Evolutionary conservation across 768 basidiomycete species (phyloP).

Genomic region (Agaricus subrufescens): DNA sequence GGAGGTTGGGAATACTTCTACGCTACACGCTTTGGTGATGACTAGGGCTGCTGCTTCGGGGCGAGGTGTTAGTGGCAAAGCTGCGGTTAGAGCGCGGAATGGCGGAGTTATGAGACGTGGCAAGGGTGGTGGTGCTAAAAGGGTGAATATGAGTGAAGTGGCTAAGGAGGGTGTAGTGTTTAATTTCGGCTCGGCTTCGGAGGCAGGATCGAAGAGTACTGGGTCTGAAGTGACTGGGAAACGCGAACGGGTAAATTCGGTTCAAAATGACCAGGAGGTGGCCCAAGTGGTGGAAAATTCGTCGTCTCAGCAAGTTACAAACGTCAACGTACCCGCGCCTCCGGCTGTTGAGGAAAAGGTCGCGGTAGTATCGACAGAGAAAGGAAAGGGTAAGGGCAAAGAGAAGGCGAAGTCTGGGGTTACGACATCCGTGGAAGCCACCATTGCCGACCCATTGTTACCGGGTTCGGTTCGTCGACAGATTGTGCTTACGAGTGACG

Average conservation of each 20-base stretch:
- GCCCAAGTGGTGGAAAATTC: not conserved
- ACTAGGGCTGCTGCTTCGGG: constrained; percentile 5
- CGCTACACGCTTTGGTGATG: not conserved
- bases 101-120: not conserved
- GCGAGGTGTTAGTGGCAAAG: not conserved
- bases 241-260: not conserved
- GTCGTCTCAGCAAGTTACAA: not conserved
- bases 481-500: constrained; percentile 3
- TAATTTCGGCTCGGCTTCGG: constrained; percentile 5
- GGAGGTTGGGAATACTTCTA: not conserved
- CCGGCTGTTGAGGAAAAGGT: constrained; percentile 6
- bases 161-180: constrained; percentile 1
- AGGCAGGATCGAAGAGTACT: constrained; percentile 5
- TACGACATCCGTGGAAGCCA: not conserved
- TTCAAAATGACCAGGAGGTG: not conserved
- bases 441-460: constrained; percentile 4
- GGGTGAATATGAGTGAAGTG: constrained; percentile 4
- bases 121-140: not conserved
- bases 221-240: not conserved
- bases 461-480: constrained; percentile 1
- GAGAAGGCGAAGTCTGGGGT: constrained; percentile 8
- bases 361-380: not conserved
- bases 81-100: not conserved
- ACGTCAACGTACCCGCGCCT: not conserved
- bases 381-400: constrained; percentile 1